phyloP scores from a whole-genome alignment of 2,329 filamentous ascomycete species.

The Pestalotiopsis fici region DNA sequence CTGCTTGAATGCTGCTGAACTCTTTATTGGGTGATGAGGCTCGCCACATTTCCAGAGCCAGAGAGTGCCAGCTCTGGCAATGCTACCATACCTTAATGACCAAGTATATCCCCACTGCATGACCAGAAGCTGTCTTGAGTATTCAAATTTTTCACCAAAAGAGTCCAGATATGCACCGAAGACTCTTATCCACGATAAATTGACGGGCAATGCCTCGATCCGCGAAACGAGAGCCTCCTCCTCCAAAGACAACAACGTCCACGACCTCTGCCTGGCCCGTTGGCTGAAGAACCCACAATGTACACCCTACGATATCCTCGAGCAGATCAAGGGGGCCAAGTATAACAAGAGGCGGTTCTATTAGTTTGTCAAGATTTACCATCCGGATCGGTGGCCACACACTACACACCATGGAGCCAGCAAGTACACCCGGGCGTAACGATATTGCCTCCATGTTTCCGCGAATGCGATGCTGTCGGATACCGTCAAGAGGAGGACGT shows the following conservation, averaged over 20 bases:
- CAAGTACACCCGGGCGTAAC: slow-evolving; percentile 39
- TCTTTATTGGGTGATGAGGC: too few species aligned
- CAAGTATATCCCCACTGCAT: too few species aligned
- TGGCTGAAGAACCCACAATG: neutral
- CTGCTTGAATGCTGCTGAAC: too few species aligned
- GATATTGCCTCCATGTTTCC: neutral
- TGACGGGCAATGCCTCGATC: neutral
- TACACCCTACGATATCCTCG: neutral
- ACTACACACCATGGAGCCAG: neutral
- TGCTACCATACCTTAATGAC: too few species aligned
- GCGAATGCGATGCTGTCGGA: neutral
- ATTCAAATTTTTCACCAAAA: neutral
- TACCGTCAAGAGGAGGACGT: neutral
- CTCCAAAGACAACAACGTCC: neutral
- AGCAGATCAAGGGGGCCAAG: neutral
- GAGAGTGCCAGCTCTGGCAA: too few species aligned
- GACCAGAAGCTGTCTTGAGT: too few species aligned
- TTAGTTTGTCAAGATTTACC: slow-evolving; percentile 11
- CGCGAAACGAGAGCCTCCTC: neutral
- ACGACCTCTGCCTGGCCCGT: neutral
- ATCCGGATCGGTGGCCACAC: slow-evolving; percentile 10
- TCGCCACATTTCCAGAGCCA: too few species aligned
- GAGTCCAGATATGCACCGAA: neutral
- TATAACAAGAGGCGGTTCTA: slow-evolving; percentile 8
- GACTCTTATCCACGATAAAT: neutral